phyloP scores from a whole-genome alignment of 257 asterid species.

The Solanum peruvianum region DNA sequence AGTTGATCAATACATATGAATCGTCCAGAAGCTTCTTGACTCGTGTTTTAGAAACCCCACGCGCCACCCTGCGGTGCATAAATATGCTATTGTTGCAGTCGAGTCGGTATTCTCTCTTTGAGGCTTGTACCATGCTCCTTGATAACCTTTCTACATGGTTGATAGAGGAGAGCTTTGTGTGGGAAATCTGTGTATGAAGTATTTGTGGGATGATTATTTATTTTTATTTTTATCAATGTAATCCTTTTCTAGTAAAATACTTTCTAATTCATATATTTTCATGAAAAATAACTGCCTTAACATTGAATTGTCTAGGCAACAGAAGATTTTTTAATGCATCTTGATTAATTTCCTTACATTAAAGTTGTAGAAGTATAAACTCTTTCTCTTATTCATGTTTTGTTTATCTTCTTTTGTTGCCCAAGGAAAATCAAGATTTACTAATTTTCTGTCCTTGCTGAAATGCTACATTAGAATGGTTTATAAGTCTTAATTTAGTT shows the following conservation, averaged over 20 bases:
- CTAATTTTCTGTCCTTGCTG: background rate
- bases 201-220: background rate
- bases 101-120: background rate
- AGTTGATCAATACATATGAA: background rate
- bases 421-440: background rate
- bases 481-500: background rate
- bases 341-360: background rate
- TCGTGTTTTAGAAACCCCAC: background rate
- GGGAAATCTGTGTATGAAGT: background rate
- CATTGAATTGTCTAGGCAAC: background rate
- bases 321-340: background rate
- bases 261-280: background rate
- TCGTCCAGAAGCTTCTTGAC: background rate
- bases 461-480: background rate
- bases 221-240: background rate
- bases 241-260: background rate
- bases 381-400: background rate
- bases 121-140: background rate
- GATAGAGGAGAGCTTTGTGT: background rate
- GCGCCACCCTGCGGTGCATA: background rate
- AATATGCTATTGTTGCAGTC: background rate
- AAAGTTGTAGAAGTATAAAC: background rate
- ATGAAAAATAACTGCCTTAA: background rate
- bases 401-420: background rate
- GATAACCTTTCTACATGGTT: background rate